Evolutionary conservation across 1,284 basidiomycete genomes (phyloP), one percentile per base, ranked within the genome.

Genomic region (Fistulina hepatica): DNA sequence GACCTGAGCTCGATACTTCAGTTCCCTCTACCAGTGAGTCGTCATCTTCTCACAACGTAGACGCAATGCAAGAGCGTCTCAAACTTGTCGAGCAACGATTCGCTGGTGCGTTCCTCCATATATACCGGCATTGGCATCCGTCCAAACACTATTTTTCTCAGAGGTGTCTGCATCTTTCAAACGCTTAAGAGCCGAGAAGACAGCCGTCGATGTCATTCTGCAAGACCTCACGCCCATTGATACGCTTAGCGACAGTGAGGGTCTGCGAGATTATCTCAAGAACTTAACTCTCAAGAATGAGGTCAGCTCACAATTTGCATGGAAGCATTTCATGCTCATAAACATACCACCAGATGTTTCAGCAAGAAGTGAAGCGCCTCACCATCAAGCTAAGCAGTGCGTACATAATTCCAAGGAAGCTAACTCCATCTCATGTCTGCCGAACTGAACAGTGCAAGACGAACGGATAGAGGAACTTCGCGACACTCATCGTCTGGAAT

Each of bases 401-500:
- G 74, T 58, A 21, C 40, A 3, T 11, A 12, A 19, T 33, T 43
- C 26, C 15, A 24, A 33, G 8, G 11, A 34, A 8, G 3, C 4
- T 31, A 27, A 3, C 13, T 4, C 10, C 28, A 15, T 31, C 28
- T 31, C 10, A 31, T 19, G 10, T 3, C 3, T 30, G 15, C 28
- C 35, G 34, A 43, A 33, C 42, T 43, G 6, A 28, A 22, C 49
- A 92, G 90, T 76, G 21, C 88, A 92, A 60, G 86, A 88, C 38
- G 78, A 76, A 36, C 80, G 81, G 3, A 71, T 89, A 15, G 81
- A 86, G 46, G 89, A 93, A 54, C 63, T 94, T 0, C 76, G 76
- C 33, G 83, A 89, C 45, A 88, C 76, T 3, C 88, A 92, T 53
- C 71, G 68, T 23, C 65, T 85, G 6, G 88, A 92, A 59, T 75